A percentile compares a stretch with the other conserved stretches of the same genome.
These are phyloP conservation scores for Solanum pennellii DNA, from an alignment of 257 asterid genomes.

Conservation along the genomic window DNA sequence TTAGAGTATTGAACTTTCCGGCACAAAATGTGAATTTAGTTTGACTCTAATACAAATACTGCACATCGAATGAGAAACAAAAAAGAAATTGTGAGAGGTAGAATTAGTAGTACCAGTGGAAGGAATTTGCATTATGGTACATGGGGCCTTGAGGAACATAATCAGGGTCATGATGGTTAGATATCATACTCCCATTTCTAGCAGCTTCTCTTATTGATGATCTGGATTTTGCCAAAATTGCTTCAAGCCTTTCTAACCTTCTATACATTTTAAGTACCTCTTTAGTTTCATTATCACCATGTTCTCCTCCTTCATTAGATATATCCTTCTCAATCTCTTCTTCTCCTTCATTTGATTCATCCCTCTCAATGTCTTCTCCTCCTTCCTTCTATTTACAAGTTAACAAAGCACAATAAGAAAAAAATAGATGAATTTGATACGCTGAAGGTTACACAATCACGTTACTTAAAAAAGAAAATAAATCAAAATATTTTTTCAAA, in stretches of 20 bases:
- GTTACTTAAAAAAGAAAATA: neutral
- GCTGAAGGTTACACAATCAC: neutral
- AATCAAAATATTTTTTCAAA: neutral
- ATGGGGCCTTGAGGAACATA: slow-evolving; percentile 28
- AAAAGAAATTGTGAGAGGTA: neutral
- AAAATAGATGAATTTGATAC: neutral
- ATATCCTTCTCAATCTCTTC: neutral
- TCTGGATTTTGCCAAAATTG: slow-evolving; percentile 14
- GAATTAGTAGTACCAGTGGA: slow-evolving; percentile 20
- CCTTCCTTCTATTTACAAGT: neutral
- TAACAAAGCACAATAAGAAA: neutral
- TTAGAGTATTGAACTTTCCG: neutral
- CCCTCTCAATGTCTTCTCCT: neutral
- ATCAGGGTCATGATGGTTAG: slow-evolving; percentile 20
- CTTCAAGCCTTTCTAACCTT: slow-evolving; percentile 21
- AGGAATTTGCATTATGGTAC: slow-evolving; percentile 29
- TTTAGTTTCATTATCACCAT: neutral
- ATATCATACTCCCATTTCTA: slow-evolving; percentile 15
- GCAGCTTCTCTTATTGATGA: slow-evolving; percentile 25
- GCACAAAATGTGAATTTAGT: neutral
- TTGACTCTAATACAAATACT: neutral
- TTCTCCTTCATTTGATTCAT: neutral
- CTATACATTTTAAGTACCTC: neutral
- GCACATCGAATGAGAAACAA: neutral
- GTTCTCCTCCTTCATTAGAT: neutral